Conservation (phyloP, 108 stramenopile species). For the Conticribra guillardii region DNA sequence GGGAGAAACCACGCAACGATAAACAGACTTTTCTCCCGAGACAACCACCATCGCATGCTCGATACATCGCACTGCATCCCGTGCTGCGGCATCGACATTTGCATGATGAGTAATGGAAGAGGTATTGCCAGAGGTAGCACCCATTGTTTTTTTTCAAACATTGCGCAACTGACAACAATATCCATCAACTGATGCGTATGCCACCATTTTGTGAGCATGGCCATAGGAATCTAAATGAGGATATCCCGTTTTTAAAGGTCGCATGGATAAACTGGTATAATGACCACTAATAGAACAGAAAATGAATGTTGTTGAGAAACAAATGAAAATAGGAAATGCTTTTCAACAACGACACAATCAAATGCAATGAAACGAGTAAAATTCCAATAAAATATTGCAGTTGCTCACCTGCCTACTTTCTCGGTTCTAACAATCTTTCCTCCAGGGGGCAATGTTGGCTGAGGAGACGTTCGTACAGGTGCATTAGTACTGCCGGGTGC, state of each 20-base stretch:
- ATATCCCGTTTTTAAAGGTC: constrained; percentile 68
- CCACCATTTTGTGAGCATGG: constrained; percentile 74
- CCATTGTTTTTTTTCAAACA: constrained; percentile 64
- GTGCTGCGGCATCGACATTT: constrained; percentile 73
- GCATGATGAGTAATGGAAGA: constrained; percentile 20
- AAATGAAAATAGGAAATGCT: too few relatives aligned
- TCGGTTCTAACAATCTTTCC: constrained; percentile 75
- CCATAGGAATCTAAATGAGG: constrained; percentile 87
- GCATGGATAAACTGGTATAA: constrained; percentile 61
- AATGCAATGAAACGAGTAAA: too few relatives aligned
- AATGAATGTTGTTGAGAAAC: too few relatives aligned
- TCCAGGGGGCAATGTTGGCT: constrained; percentile 57
- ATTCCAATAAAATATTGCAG: too few relatives aligned
- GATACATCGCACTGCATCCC: constrained; percentile 86
- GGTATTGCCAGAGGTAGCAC: constrained; percentile 10
- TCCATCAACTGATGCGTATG: constrained; percentile 67
- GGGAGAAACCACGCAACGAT: constrained; percentile 76
- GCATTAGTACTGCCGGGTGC: neutral
- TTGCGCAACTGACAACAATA: constrained; percentile 71
- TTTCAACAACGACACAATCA: too few relatives aligned
- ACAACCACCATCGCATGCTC: constrained; percentile 89
- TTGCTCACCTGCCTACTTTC: constrained; percentile 88
- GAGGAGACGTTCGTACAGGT: constrained; percentile 30
- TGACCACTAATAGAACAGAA: too few relatives aligned
- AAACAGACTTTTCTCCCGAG: constrained; percentile 77